phyloP scores from a whole-genome alignment of 2,329 filamentous ascomycete genomes.

The Colletotrichum spinosum region DNA sequence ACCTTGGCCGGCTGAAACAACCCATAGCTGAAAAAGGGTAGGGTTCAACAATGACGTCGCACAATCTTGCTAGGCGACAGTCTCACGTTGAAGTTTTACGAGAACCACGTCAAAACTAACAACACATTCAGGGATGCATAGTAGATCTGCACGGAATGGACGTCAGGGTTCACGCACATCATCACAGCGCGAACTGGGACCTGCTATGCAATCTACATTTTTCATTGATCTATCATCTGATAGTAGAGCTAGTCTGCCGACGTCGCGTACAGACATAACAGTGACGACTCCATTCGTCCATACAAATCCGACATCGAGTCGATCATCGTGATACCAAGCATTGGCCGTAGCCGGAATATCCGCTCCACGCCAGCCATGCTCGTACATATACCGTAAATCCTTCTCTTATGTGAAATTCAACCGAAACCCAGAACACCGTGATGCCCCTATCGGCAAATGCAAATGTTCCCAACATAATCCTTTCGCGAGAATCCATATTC shows the following conservation, averaged over 20 bases:
- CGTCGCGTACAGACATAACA: slow-evolving; percentile 18
- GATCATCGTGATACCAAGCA: slow-evolving; percentile 4
- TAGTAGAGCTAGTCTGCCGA: slow-evolving; percentile 8
- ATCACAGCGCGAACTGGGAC: background rate
- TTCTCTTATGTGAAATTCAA: slow-evolving; percentile 15
- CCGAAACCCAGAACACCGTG: slow-evolving; percentile 10
- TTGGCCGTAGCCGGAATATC: slow-evolving; percentile 24
- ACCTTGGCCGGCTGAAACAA: too few species aligned
- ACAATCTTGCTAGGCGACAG: too few species aligned
- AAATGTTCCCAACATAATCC: slow-evolving; percentile 10
- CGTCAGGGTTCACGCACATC: background rate
- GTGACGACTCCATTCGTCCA: slow-evolving; percentile 9
- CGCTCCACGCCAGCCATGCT: slow-evolving; percentile 14
- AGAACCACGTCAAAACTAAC: too few species aligned
- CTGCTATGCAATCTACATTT: background rate
- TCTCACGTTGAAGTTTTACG: too few species aligned
- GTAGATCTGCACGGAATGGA: too few species aligned
- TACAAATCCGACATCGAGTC: background rate
- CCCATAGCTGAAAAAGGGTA: too few species aligned
- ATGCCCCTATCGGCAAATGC: slow-evolving; percentile 30
- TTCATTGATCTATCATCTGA: slow-evolving; percentile 17
- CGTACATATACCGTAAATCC: slow-evolving; percentile 11
- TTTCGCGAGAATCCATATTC: slow-evolving; percentile 17
- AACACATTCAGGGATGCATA: too few species aligned
- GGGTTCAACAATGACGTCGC: too few species aligned